Percentiles rank a stretch among this genome's conserved stretches.
Conservation (phyloP, 345 rosid genomes). For the Citropsis articulata region DNA sequence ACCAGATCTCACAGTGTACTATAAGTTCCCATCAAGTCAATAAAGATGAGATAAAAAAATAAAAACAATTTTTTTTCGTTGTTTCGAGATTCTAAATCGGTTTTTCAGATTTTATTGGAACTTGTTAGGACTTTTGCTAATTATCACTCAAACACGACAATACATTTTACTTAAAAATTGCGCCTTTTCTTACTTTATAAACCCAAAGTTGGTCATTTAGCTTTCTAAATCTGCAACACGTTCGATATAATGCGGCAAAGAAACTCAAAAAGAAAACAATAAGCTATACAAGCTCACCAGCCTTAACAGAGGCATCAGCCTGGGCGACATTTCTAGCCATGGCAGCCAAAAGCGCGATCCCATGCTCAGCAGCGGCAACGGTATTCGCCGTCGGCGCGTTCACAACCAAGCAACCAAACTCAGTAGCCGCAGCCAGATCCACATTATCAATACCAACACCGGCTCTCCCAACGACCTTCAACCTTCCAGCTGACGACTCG, state of each 20-base stretch:
- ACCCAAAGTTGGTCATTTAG: neutral
- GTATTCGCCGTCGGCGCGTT: conserved; percentile 95
- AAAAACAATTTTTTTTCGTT: neutral
- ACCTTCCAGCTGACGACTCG: conserved; percentile 69
- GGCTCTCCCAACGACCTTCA: conserved; percentile 93
- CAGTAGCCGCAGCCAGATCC: conserved; percentile 91
- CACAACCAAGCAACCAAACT: conserved; percentile 83
- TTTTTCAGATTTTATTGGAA: neutral
- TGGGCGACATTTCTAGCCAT: conserved; percentile 93
- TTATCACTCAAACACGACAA: neutral
- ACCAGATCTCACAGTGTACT: neutral
- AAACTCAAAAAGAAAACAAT: neutral
- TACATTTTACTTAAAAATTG: neutral
- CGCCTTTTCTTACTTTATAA: neutral
- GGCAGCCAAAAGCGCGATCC: conserved; percentile 80
- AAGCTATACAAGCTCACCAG: conserved; percentile 48
- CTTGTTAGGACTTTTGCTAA: neutral
- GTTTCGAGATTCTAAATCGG: neutral
- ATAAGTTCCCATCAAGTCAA: neutral
- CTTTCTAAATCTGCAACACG: neutral
- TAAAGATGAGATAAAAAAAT: neutral
- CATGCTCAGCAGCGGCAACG: conserved; percentile 92
- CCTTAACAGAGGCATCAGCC: conserved; percentile 83
- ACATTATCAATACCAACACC: conserved; percentile 95
- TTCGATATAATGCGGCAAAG: conserved; percentile 5